Conservation (phyloP, 1,284 basidiomycete genomes). For the Trametes polyzona region DNA sequence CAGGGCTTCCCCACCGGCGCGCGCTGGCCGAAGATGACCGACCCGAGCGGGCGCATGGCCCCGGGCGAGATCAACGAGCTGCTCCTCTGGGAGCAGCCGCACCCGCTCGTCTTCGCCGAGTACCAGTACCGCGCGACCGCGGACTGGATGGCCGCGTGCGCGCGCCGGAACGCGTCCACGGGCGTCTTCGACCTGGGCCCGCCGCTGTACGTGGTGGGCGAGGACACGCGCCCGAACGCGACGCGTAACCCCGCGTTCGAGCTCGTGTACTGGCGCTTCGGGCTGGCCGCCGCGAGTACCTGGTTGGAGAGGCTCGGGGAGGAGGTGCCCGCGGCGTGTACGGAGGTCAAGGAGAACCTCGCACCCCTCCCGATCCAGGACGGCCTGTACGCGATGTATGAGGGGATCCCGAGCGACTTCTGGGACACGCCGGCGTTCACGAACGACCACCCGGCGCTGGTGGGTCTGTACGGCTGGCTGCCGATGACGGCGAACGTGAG, state of each 20-base stretch:
- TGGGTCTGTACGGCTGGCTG: conserved; percentile 62
- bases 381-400: conserved; percentile 58
- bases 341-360: conserved; percentile 47
- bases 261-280: conserved; percentile 61
- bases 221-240: conserved; percentile 58
- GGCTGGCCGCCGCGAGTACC: conserved; percentile 48
- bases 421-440: conserved; percentile 55
- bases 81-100: conserved; percentile 64
- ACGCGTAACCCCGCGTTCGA: conserved; percentile 62
- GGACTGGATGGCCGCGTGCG: conserved; percentile 63
- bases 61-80: conserved; percentile 67
- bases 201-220: conserved; percentile 59
- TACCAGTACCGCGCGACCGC: conserved; percentile 63
- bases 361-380: conserved; percentile 53
- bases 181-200: conserved; percentile 58
- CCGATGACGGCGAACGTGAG: conserved; percentile 54
- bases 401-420: conserved; percentile 55
- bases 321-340: conserved; percentile 47
- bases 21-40: conserved; percentile 68
- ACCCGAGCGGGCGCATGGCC: conserved; percentile 58
- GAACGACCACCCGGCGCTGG: conserved; percentile 62
- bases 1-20: conserved; percentile 47
- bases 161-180: conserved; percentile 52
- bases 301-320: conserved; percentile 52
- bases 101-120: conserved; percentile 60